Percentiles rank a stretch among this genome's conserved stretches.
Conservation (phyloP, 106 monocot genomes). For the Phalaenopsis equestris region DNA sequence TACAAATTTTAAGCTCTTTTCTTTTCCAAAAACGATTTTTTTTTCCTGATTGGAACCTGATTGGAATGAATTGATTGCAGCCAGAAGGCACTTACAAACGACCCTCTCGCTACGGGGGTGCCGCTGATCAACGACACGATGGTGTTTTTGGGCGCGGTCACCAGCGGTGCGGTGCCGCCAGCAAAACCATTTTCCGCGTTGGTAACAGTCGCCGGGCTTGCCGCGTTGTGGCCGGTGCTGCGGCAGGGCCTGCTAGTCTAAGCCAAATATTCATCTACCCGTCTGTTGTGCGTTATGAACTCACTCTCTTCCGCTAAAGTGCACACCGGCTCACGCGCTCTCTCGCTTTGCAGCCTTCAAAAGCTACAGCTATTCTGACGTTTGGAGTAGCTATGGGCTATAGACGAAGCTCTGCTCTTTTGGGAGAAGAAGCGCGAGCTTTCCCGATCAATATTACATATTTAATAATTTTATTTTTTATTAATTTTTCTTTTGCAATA, state of each 20-base stretch:
- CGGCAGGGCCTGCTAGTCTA: background rate
- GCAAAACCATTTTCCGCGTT: constrained; percentile 3
- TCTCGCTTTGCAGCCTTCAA: too few relatives aligned
- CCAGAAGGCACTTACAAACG: constrained; percentile 20
- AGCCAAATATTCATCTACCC: background rate
- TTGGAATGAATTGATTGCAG: constrained; percentile 14
- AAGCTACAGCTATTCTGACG: background rate
- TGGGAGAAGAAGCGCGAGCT: too few relatives aligned
- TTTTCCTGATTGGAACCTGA: background rate
- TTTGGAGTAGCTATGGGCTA: background rate
- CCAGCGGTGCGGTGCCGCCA: constrained; percentile 1
- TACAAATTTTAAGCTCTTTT: too few relatives aligned
- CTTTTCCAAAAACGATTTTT: background rate
- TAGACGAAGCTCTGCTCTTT: background rate
- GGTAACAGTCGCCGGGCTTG: background rate
- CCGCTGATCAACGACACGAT: constrained; percentile 47
- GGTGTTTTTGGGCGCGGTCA: constrained; percentile 19
- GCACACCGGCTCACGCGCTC: too few relatives aligned
- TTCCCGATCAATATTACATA: too few relatives aligned
- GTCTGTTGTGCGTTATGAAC: background rate
- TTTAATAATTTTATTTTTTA: too few relatives aligned
- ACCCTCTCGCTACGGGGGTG: constrained; percentile 29
- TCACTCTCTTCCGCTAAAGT: background rate
- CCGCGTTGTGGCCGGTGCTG: background rate
- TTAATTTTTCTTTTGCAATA: too few relatives aligned